Evolutionary conservation across 2,329 filamentous ascomycete species (phyloP).

Genomic region (Chalara sp.): DNA sequence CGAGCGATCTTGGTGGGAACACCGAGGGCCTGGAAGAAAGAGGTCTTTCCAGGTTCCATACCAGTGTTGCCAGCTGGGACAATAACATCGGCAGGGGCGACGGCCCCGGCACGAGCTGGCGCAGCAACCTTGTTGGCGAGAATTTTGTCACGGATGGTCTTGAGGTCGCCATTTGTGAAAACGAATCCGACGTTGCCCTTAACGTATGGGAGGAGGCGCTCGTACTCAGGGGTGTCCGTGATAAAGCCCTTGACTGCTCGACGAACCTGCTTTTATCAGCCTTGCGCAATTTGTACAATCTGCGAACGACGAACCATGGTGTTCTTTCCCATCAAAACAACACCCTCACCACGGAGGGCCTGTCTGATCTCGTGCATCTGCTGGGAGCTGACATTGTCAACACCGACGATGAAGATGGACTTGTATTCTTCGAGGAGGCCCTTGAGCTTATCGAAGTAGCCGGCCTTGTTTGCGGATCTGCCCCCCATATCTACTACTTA

Average conservation of each 20-base stretch:
- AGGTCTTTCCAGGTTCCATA: constrained; percentile 99
- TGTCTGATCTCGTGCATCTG: constrained; percentile 99
- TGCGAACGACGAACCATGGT: constrained; percentile 68
- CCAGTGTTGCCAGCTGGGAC: constrained; percentile 98
- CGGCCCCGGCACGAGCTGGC: constrained; percentile 93
- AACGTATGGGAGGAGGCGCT: constrained; percentile 92
- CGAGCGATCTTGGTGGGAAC: constrained; percentile 99
- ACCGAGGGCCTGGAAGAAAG: constrained; percentile 99
- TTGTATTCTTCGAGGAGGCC: constrained; percentile 90
- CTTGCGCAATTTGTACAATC: too few species aligned
- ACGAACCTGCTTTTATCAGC: constrained; percentile 56
- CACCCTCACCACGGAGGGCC: constrained; percentile 81
- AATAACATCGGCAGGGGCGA: constrained; percentile 90
- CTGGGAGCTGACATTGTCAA: constrained; percentile 99
- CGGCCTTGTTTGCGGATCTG: constrained; percentile 90
- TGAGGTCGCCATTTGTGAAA: constrained; percentile 97
- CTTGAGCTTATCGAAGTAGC: constrained; percentile 99
- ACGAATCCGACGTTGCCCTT: constrained; percentile 99
- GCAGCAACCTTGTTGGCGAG: constrained; percentile 95
- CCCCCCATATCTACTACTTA: constrained; percentile 96
- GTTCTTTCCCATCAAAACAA: constrained; percentile 99
- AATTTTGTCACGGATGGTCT: constrained; percentile 88
- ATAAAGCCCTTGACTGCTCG: constrained; percentile 96
- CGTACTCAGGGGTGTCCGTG: constrained; percentile 87
- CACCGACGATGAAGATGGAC: constrained; percentile 94